phyloP scores from a whole-genome alignment of 2,329 filamentous ascomycete genomes.

The Pseudogymnoascus sp. region DNA sequence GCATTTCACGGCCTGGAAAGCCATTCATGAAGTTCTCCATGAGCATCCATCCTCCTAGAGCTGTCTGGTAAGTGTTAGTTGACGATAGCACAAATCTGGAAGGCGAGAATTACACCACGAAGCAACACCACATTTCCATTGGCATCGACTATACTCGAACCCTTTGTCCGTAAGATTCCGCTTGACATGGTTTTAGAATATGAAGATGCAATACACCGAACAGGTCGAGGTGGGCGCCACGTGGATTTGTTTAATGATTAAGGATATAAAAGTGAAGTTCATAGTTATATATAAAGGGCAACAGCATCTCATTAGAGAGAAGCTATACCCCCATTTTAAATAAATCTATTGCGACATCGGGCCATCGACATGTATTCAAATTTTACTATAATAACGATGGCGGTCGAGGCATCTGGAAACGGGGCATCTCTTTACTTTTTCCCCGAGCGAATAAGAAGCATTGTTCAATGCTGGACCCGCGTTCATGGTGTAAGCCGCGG shows the following conservation, averaged over 20 bases:
- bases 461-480: not conserved
- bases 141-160: conserved; percentile 34
- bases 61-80: conserved; percentile 33
- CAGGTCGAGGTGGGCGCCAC: not conserved
- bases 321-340: not conserved
- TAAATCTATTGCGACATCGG: not conserved
- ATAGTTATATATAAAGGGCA: not conserved
- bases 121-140: conserved; percentile 32
- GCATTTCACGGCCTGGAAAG: conserved; percentile 51
- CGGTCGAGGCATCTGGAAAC: not conserved
- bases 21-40: conserved; percentile 61
- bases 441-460: not conserved
- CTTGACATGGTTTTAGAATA: not conserved
- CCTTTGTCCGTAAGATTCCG: conserved; percentile 34
- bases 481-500: not conserved
- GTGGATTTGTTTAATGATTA: not conserved
- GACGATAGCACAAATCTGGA: not conserved
- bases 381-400: not conserved
- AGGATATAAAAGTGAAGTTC: not conserved
- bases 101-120: conserved; percentile 26
- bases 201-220: not conserved
- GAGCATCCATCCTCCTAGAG: conserved; percentile 27
- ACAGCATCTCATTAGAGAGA: not conserved
- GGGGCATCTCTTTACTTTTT: not conserved
- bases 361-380: not conserved